phyloP scores from a whole-genome alignment of 2,329 filamentous ascomycete genomes.

The Annulohypoxylon truncatum region DNA sequence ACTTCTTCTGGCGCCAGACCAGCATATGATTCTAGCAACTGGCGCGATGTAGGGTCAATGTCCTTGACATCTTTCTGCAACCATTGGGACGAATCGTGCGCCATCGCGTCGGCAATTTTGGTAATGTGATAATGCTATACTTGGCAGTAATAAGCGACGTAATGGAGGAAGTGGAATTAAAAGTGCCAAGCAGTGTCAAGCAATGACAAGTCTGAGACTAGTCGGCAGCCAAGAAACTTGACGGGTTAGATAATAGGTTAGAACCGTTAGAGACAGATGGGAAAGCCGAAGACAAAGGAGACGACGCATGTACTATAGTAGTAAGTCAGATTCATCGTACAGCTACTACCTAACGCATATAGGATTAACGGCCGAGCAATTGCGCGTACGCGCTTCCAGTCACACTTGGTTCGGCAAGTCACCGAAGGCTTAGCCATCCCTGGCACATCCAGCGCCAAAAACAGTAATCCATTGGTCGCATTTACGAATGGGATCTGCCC shows the following conservation, averaged over 20 bases:
- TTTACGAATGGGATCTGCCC: slow-evolving; percentile 3
- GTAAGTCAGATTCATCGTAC: not conserved
- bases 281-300: not conserved
- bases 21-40: slow-evolving; percentile 6
- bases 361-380: not conserved
- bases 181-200: not conserved
- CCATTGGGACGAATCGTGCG: slow-evolving; percentile 2
- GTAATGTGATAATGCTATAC: not conserved
- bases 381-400: not conserved
- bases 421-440: not conserved
- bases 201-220: not conserved
- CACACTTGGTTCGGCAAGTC: not conserved
- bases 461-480: not conserved
- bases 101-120: not conserved
- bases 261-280: too few relatives aligned
- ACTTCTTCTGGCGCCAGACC: slow-evolving; percentile 7
- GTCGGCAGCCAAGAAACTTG: not conserved
- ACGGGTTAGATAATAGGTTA: not conserved
- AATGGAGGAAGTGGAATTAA: not conserved
- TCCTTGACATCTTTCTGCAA: slow-evolving; percentile 11
- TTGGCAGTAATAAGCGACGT: not conserved
- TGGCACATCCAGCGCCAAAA: not conserved
- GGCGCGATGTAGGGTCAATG: slow-evolving; percentile 6
- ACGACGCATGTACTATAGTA: not conserved
- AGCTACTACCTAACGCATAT: not conserved